Percentiles rank a stretch among this genome's conserved stretches.
Conservation (phyloP, 2,329 filamentous ascomycete species). For the Penicillium fuscoglaucum region DNA sequence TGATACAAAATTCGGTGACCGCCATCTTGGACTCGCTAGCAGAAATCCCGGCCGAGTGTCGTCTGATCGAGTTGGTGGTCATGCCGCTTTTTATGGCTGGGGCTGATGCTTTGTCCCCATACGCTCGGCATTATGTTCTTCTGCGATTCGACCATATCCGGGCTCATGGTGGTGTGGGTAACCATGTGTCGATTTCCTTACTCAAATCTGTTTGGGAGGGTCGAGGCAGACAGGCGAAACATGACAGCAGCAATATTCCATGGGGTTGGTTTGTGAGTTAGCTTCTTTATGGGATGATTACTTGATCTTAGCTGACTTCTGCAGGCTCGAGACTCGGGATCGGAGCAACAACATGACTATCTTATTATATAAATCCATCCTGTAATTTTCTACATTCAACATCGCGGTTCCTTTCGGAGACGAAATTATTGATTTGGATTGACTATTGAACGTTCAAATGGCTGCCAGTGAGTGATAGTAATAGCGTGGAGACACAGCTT, state of each 20-base stretch:
- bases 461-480: background rate
- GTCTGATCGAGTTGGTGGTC: constrained; percentile 30
- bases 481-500: background rate
- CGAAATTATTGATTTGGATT: background rate
- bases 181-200: constrained; percentile 23
- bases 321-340: constrained; percentile 26
- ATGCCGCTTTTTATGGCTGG: constrained; percentile 35
- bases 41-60: constrained; percentile 23
- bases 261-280: constrained; percentile 33
- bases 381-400: background rate
- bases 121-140: constrained; percentile 35
- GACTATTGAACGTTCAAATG: background rate
- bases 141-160: constrained; percentile 29
- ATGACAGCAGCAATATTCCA: constrained; percentile 27
- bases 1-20: constrained; percentile 30
- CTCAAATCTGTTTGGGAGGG: constrained; percentile 31
- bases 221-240: constrained; percentile 19
- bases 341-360: constrained; percentile 31
- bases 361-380: constrained; percentile 26
- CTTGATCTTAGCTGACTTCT: background rate
- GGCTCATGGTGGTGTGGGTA: constrained; percentile 29
- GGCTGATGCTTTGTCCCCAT: constrained; percentile 27
- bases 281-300: background rate
- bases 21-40: constrained; percentile 31
- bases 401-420: background rate